Evolutionary conservation across 495 filamentous ascomycete species (phyloP).

Genomic region (Xylaria intraflava): DNA sequence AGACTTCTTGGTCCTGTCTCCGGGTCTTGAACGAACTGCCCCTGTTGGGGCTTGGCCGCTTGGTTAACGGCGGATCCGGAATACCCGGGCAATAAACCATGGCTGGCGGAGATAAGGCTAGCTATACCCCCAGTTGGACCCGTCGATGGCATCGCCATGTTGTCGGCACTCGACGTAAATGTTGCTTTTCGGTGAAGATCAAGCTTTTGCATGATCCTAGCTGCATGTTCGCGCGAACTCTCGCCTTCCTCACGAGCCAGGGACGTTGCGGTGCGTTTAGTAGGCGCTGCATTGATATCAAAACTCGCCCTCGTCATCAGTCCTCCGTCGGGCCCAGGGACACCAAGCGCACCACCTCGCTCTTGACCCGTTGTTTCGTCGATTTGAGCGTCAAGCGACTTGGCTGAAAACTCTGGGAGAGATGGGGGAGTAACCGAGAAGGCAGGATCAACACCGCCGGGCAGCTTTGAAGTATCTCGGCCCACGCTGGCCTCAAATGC

Average conservation of each 20-base stretch:
- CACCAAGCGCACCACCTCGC: conserved; percentile 51
- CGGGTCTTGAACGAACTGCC: conserved; percentile 15
- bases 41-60: conserved; percentile 20
- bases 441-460: conserved; percentile 67
- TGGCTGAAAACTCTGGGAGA: conserved; percentile 82
- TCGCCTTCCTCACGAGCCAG: conserved; percentile 53
- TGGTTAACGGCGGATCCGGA: conserved; percentile 20
- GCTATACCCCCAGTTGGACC: conserved; percentile 64
- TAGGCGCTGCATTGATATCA: conserved; percentile 50
- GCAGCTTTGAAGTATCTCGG: conserved; percentile 48
- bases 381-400: conserved; percentile 60
- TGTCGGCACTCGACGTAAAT: conserved; percentile 36
- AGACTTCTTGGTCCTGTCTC: conserved; percentile 53
- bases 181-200: conserved; percentile 81
- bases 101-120: conserved; percentile 78
- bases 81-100: conserved; percentile 63
- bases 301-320: conserved; percentile 59
- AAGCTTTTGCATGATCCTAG: conserved; percentile 84
- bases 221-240: conserved; percentile 66
- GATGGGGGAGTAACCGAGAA: conserved; percentile 87
- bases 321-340: conserved; percentile 56
- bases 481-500: conserved; percentile 70
- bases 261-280: conserved; percentile 42
- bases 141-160: conserved; percentile 30
- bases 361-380: conserved; percentile 33